phyloP scores from a whole-genome alignment of 129 eudicot genomes.

The Flaveria brownii region DNA sequence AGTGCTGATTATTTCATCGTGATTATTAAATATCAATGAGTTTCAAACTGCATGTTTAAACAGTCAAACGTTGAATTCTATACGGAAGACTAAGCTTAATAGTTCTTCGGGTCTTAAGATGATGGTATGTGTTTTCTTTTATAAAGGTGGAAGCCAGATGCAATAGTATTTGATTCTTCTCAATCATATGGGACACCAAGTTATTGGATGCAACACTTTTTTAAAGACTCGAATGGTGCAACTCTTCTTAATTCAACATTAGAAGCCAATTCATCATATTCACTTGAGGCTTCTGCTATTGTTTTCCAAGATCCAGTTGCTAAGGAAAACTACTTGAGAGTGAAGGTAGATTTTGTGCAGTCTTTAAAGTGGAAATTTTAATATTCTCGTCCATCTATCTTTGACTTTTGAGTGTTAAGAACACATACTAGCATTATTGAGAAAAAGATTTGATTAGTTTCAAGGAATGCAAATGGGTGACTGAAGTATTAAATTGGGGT shows the following conservation, averaged over 20 bases:
- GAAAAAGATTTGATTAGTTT: not conserved
- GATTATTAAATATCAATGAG: not conserved
- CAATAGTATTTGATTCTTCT: constrained; percentile 79
- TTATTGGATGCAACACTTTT: constrained; percentile 92
- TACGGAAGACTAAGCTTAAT: not conserved
- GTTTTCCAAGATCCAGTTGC: constrained; percentile 48
- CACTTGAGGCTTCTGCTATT: constrained; percentile 77
- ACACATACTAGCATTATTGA: not conserved
- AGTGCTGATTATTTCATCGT: not conserved
- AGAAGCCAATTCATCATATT: constrained; percentile 41
- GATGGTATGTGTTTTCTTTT: constrained; percentile 1
- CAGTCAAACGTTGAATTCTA: not conserved
- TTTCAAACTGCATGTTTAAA: not conserved
- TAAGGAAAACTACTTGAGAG: constrained; percentile 52
- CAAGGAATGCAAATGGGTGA: not conserved
- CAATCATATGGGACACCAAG: constrained; percentile 80
- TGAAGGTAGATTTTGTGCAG: constrained; percentile 55
- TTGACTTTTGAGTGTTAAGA: constrained; percentile 6
- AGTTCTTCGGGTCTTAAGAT: not conserved
- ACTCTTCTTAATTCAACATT: constrained; percentile 58
- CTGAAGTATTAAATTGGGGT: too few species aligned
- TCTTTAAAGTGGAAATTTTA: not conserved
- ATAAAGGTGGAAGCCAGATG: constrained; percentile 81
- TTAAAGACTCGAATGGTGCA: constrained; percentile 75
- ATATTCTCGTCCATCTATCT: not conserved